Evolutionary conservation across 2,329 filamentous ascomycete species (phyloP), one percentile per base, ranked within the genome.

Genomic region (Aspergillus sp.): DNA sequence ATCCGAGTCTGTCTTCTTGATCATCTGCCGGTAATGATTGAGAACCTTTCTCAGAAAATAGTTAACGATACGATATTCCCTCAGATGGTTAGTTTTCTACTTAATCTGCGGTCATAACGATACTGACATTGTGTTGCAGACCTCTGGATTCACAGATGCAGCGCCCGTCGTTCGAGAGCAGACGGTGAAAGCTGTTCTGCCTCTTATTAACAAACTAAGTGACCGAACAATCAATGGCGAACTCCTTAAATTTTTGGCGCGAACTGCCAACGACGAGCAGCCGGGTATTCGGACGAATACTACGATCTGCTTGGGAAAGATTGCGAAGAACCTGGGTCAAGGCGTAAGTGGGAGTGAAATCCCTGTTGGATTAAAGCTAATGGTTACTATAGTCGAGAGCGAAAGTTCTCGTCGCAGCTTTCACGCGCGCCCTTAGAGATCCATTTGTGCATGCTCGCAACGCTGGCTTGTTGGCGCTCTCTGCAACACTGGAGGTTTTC

Each of bases 1-100:
- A 88, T 98, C 59, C 87, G 95, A 41, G 93, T 99, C 3, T 96
- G 90, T 68, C 78, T 99, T 47, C 78, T 99, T 52, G 93, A 98
- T 71, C 96, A 89, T 68, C 78, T 99, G 7, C 90, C 92, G 1
- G 74, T 88, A 32, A 97, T 98, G 88, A 96, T 98, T 61, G 93
- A 97, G 67, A 88, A 91, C 58, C 77, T 99, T 45, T 82, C 92
- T 2, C 91, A 93, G 66, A 96, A 91, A 74, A 81, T 91, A 53
- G 91, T 99, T 61, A 97, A 93, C 68, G 93, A 97, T 74, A 97
- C 93, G 74, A 96, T 99, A 62, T 99, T 97, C 68, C 95, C 95
- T 3, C 90, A 96, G 64, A 86, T 99, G 80, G 93, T 91, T 72
- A 64, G 78, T 68, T 41, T 17, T 11, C n/a, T 17, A 12, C 4